phyloP scores from a whole-genome alignment of 495 filamentous ascomycete species.

The Lasiosphaeriaceae sp. region DNA sequence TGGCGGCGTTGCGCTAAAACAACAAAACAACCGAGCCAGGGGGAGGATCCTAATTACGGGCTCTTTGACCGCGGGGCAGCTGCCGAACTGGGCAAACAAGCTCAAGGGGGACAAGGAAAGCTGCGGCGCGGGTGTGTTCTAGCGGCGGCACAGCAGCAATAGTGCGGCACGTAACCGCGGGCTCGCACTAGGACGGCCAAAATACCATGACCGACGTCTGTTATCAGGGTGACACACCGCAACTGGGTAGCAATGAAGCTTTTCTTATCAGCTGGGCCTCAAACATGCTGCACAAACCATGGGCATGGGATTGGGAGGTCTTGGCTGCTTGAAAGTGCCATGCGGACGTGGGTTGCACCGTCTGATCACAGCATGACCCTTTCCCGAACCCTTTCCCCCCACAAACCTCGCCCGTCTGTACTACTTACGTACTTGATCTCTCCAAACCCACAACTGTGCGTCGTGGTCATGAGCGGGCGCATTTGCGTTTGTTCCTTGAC shows the following conservation, averaged over 20 bases:
- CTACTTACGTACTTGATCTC: not conserved
- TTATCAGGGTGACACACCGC: not conserved
- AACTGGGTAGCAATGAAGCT: too few relatives aligned
- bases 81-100: not conserved
- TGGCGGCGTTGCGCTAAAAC: too few relatives aligned
- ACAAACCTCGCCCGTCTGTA: not conserved
- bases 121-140: slow-evolving; percentile 1
- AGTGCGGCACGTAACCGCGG: slow-evolving; percentile 1
- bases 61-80: not conserved
- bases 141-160: slow-evolving; percentile 5
- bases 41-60: not conserved
- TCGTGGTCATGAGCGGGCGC: too few relatives aligned
- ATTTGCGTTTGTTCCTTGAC: too few relatives aligned
- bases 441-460: not conserved
- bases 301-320: too few relatives aligned
- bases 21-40: not conserved
- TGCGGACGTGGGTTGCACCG: too few relatives aligned
- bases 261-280: too few relatives aligned
- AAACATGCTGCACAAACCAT: too few relatives aligned
- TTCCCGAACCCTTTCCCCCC: too few relatives aligned
- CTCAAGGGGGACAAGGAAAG: not conserved
- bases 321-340: too few relatives aligned
- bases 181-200: not conserved
- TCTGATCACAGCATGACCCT: too few relatives aligned
- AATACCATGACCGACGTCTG: too few relatives aligned